Evolutionary conservation across 176 grass and related monocot genomes (phyloP).

Genomic region (Phragmites australis): DNA sequence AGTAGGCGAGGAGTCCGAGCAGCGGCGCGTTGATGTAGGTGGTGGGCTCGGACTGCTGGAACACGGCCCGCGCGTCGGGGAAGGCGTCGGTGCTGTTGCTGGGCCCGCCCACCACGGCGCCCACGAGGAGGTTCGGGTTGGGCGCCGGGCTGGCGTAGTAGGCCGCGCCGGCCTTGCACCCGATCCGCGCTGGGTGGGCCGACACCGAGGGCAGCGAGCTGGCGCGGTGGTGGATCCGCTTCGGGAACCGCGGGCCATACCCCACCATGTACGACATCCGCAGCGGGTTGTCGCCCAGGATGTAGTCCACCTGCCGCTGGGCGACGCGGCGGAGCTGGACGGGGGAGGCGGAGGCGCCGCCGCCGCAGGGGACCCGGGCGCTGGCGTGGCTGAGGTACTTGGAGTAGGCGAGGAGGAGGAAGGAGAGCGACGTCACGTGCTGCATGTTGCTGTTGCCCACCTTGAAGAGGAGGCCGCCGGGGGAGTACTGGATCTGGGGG

Average conservation of each 20-base stretch:
- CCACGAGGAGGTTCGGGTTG: conserved; percentile 77
- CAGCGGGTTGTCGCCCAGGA: conserved; percentile 87
- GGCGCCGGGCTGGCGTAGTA: conserved; percentile 59
- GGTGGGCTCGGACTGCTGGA: conserved; percentile 90
- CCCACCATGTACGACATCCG: conserved; percentile 98
- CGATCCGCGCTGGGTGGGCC: conserved; percentile 59
- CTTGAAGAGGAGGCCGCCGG: conserved; percentile 84
- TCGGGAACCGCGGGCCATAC: conserved; percentile 65
- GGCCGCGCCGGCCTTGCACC: conserved; percentile 65
- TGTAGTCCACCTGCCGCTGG: conserved; percentile 92
- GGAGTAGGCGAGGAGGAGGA: conserved; percentile 87
- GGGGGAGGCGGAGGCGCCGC: conserved; percentile 43
- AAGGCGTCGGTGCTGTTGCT: conserved; percentile 74
- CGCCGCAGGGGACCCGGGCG: conserved; percentile 59
- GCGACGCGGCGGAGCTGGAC: conserved; percentile 75
- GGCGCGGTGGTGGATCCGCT: conserved; percentile 80
- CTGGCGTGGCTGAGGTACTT: conserved; percentile 90
- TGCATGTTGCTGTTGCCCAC: conserved; percentile 97
- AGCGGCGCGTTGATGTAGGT: conserved; percentile 93
- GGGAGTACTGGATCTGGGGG: conserved; percentile 84
- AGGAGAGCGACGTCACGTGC: conserved; percentile 91
- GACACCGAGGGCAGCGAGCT: conserved; percentile 73
- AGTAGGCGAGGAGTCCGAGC: conserved; percentile 73
- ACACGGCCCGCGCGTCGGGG: conserved; percentile 60
- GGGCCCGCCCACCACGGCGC: conserved; percentile 79